These are phyloP conservation scores for Endocladia muricata DNA, from an alignment of 31 red algal species.

Conservation along the genomic window DNA sequence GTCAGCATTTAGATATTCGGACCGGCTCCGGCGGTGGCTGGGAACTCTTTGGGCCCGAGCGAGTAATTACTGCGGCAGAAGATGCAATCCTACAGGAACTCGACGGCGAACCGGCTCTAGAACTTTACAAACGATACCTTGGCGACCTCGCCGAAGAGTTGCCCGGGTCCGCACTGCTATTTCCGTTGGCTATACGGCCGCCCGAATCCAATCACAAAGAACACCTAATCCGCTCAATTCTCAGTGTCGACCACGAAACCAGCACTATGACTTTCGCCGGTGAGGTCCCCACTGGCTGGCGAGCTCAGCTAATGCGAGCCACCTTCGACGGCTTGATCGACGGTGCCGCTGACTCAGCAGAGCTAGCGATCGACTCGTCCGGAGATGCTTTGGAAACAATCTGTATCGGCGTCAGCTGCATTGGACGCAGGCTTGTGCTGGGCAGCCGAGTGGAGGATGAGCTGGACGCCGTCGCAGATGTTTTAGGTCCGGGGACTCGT, in stretches of 20 bases:
- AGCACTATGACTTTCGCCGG: slow-evolving; percentile 12
- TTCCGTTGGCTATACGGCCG: background rate
- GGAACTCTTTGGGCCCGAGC: background rate
- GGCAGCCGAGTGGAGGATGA: background rate
- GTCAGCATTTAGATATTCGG: background rate
- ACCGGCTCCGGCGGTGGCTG: background rate
- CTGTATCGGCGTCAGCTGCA: background rate
- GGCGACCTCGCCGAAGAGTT: background rate
- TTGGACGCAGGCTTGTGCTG: background rate
- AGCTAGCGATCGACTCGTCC: background rate
- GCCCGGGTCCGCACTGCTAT: background rate
- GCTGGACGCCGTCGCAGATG: background rate
- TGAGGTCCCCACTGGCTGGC: background rate
- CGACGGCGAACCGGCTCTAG: background rate
- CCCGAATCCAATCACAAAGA: background rate
- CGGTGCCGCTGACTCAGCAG: background rate
- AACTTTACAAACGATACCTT: slow-evolving; percentile 5
- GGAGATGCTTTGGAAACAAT: background rate
- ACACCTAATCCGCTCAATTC: background rate
- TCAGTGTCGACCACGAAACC: background rate
- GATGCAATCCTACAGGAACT: background rate
- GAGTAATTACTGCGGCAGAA: background rate
- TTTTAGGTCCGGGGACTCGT: background rate
- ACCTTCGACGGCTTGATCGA: background rate
- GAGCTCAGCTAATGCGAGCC: background rate